A percentile compares a stretch with the other conserved stretches of the same genome.
Evolutionary conservation across 2,329 filamentous ascomycete genomes (phyloP).

Genomic region (Dactylonectria macrodidyma): DNA sequence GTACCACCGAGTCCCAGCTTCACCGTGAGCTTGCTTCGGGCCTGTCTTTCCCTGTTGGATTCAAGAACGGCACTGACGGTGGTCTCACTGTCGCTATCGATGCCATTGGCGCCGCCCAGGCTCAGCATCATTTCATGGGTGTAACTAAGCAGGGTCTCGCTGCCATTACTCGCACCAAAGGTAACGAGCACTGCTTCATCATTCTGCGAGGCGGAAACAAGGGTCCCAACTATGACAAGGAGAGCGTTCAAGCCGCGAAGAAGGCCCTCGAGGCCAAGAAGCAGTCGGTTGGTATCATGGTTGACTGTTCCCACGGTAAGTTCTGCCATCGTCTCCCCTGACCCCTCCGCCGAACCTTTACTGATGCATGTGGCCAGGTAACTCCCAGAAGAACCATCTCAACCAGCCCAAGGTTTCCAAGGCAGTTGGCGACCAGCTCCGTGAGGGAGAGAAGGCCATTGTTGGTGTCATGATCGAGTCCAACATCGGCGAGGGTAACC

Average conservation of each 20-base stretch:
- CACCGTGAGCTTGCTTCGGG: conserved; percentile 97
- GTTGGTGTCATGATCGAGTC: conserved; percentile 99
- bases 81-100: conserved; percentile 93
- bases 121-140: conserved; percentile 97
- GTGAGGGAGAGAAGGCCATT: conserved; percentile 88
- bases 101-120: conserved; percentile 88
- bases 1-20: conserved; percentile 96
- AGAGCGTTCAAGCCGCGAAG: conserved; percentile 84
- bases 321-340: conserved; percentile 79
- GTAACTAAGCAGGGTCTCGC: conserved; percentile 98
- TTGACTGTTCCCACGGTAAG: conserved; percentile 96
- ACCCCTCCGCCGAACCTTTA: not conserved
- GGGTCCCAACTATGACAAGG: conserved; percentile 94
- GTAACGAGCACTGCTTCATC: conserved; percentile 98
- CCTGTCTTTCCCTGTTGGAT: conserved; percentile 96
- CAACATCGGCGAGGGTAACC: conserved; percentile 92
- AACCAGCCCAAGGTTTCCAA: conserved; percentile 97
- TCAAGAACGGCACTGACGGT: conserved; percentile 99
- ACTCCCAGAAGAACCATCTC: conserved; percentile 96
- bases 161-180: conserved; percentile 92
- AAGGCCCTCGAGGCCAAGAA: conserved; percentile 86
- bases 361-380: conserved; percentile 69
- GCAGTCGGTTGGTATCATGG: conserved; percentile 92
- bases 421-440: conserved; percentile 86
- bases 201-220: conserved; percentile 93